phyloP scores from a whole-genome alignment of 2,329 filamentous ascomycete genomes.

The Xylaria multiplex region DNA sequence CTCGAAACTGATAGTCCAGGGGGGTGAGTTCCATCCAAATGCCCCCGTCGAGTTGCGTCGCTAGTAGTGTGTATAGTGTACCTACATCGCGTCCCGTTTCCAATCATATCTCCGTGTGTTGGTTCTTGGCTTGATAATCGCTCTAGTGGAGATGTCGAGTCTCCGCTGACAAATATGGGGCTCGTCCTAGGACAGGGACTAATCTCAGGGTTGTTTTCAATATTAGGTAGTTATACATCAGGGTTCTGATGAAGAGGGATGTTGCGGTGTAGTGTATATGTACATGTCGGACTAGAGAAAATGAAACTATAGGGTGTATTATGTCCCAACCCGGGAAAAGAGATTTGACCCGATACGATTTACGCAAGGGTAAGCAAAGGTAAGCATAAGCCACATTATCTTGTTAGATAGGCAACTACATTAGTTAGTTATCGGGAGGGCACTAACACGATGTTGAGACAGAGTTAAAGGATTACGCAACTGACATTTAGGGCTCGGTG shows the following conservation, averaged over 20 bases:
- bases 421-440: not conserved
- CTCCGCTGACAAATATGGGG: slow-evolving; percentile 34
- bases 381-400: no score
- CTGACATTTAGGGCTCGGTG: not conserved
- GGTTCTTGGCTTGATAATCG: slow-evolving; percentile 19
- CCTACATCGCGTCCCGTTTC: not conserved
- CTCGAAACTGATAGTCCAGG: slow-evolving; percentile 4
- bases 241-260: not conserved
- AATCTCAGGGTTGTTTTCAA: slow-evolving; percentile 5
- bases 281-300: not conserved
- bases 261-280: not conserved
- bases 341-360: no score
- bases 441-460: slow-evolving; percentile 6
- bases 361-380: no score
- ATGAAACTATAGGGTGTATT: no score
- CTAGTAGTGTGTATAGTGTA: not conserved
- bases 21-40: slow-evolving; percentile 2
- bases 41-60: slow-evolving; percentile 14
- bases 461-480: not conserved
- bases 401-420: no score
- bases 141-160: not conserved
- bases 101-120: not conserved
- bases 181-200: not conserved
- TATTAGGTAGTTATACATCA: slow-evolving; percentile 1
- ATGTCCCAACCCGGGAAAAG: not conserved